Evolutionary conservation across 2,329 filamentous ascomycete species (phyloP).

Genomic region (Dothideomycetidae sp.): DNA sequence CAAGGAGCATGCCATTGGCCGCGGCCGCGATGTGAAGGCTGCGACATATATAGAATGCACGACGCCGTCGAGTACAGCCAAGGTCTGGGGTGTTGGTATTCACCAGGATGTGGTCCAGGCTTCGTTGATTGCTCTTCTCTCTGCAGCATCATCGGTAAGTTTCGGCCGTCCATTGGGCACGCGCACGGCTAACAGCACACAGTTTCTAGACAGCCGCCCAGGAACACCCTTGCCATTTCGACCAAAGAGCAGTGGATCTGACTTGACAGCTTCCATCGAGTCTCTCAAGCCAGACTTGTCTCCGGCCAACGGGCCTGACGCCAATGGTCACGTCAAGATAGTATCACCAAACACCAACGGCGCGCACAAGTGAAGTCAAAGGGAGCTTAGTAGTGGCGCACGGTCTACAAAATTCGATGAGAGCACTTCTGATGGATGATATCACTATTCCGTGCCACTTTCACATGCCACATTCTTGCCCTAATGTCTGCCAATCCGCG

Average conservation of each 20-base stretch:
- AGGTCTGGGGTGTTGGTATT: constrained; percentile 82
- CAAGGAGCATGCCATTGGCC: constrained; percentile 87
- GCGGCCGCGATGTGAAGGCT: constrained; percentile 72
- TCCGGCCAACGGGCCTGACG: constrained; percentile 19
- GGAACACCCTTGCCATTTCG: constrained; percentile 53
- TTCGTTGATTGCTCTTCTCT: constrained; percentile 71
- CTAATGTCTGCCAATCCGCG: no score
- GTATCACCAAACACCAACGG: constrained; percentile 15
- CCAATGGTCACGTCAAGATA: constrained; percentile 18
- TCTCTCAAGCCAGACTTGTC: constrained; percentile 19
- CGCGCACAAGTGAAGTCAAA: neutral
- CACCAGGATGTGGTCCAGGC: constrained; percentile 88
- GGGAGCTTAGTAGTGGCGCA: no score
- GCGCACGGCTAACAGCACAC: constrained; percentile 7
- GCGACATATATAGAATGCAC: constrained; percentile 90
- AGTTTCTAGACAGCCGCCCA: constrained; percentile 62
- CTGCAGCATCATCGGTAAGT: constrained; percentile 73
- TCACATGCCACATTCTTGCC: no score
- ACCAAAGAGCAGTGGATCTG: constrained; percentile 33
- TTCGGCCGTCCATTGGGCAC: constrained; percentile 1
- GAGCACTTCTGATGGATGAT: no score
- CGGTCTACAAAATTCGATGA: no score
- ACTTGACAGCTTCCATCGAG: constrained; percentile 19
- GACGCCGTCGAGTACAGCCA: constrained; percentile 49
- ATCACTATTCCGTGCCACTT: no score